Percentiles rank a stretch among this genome's conserved stretches.
These are phyloP conservation scores for Colletotrichum aenigma DNA, from an alignment of 2,329 filamentous ascomycete species.

Conservation along the genomic window DNA sequence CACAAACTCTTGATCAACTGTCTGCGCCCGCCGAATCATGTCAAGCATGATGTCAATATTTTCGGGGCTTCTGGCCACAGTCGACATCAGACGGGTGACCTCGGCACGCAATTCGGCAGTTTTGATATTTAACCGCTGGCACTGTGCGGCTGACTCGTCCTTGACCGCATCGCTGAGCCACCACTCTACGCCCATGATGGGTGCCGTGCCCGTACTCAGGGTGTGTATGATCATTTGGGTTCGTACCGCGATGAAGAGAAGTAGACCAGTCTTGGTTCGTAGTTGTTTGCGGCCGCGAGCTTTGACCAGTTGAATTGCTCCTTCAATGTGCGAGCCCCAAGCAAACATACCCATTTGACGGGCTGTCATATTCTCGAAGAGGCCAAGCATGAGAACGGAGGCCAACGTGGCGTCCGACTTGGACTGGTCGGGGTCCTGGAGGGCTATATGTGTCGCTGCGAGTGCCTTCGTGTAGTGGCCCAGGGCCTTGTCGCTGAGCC, in stretches of 20 bases:
- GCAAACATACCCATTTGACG: slow-evolving; percentile 35
- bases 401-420: slow-evolving; percentile 63
- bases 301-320: slow-evolving; percentile 65
- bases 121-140: slow-evolving; percentile 57
- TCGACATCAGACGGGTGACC: slow-evolving; percentile 53
- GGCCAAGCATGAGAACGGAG: slow-evolving; percentile 61
- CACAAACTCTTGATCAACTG: slow-evolving; percentile 55
- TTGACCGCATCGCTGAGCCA: slow-evolving; percentile 60
- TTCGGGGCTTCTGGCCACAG: slow-evolving; percentile 49
- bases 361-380: slow-evolving; percentile 57
- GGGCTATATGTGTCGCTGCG: slow-evolving; percentile 53
- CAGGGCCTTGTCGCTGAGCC: slow-evolving; percentile 46
- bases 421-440: slow-evolving; percentile 53
- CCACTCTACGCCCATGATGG: slow-evolving; percentile 61
- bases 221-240: slow-evolving; percentile 67
- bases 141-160: slow-evolving; percentile 51
- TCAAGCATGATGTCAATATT: slow-evolving; percentile 55
- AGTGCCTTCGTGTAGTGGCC: slow-evolving; percentile 60
- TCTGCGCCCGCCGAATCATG: slow-evolving; percentile 56
- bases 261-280: slow-evolving; percentile 54
- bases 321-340: slow-evolving; percentile 69
- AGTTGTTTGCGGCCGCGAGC: slow-evolving; percentile 61
- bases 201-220: slow-evolving; percentile 55
- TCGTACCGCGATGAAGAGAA: slow-evolving; percentile 63
- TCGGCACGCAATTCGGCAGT: slow-evolving; percentile 61